phyloP scores from a whole-genome alignment of 1,284 basidiomycete species.

The Ganoderma lingzhi region DNA sequence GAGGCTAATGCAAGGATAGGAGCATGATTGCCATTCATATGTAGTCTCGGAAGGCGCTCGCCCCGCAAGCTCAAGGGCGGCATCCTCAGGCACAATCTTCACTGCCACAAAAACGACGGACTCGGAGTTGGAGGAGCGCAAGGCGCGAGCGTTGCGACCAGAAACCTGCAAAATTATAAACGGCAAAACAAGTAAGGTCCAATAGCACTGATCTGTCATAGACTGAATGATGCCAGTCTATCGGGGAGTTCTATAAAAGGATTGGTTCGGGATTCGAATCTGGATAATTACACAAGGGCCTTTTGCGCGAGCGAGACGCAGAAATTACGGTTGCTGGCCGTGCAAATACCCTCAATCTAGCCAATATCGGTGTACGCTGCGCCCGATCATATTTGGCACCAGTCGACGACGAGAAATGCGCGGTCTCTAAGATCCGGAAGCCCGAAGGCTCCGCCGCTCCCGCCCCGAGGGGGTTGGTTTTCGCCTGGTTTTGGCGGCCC shows the following conservation, averaged over 20 bases:
- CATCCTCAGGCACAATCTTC: slow-evolving; percentile 43
- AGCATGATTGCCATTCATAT: slow-evolving; percentile 40
- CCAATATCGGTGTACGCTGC: slow-evolving; percentile 32
- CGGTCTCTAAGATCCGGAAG: slow-evolving; percentile 31
- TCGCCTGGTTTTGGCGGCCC: neutral
- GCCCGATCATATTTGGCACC: slow-evolving; percentile 32
- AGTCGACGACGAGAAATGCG: slow-evolving; percentile 38
- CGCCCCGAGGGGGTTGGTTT: neutral
- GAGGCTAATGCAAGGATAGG: slow-evolving; percentile 35
- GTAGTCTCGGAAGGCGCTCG: slow-evolving; percentile 41
- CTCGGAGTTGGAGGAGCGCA: slow-evolving; percentile 26
- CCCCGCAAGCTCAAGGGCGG: slow-evolving; percentile 20
- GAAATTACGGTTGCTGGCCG: slow-evolving; percentile 24
- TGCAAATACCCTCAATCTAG: slow-evolving; percentile 38
- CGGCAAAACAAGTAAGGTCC: slow-evolving; percentile 36
- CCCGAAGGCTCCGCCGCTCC: slow-evolving; percentile 26
- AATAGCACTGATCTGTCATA: slow-evolving; percentile 39
- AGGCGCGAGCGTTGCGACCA: slow-evolving; percentile 25
- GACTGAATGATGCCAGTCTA: slow-evolving; percentile 36
- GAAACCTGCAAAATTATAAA: slow-evolving; percentile 22
- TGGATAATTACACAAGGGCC: slow-evolving; percentile 25
- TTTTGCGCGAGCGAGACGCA: slow-evolving; percentile 24
- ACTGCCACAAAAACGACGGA: slow-evolving; percentile 42
- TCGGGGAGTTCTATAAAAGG: slow-evolving; percentile 34
- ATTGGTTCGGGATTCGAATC: slow-evolving; percentile 26